Conservation (phyloP, 2,329 filamentous ascomycete species). For the Sporothrix humicola region DNA sequence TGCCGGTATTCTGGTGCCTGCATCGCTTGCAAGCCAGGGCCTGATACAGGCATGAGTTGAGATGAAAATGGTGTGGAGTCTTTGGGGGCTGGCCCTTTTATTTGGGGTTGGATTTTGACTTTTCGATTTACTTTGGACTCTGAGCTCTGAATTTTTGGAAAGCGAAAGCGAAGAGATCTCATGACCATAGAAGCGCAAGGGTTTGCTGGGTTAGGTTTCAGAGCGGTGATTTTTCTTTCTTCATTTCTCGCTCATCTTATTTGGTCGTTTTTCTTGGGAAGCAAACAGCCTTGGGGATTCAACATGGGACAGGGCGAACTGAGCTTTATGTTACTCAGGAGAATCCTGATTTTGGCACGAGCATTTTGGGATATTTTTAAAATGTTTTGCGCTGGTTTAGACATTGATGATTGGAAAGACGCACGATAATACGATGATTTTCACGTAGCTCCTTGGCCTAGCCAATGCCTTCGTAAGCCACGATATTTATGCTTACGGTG, state of each 20-base stretch:
- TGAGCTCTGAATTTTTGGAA: background rate
- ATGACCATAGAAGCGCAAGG: background rate
- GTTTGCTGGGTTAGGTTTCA: background rate
- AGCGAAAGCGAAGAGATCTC: background rate
- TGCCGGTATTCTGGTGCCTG: slow-evolving; percentile 64
- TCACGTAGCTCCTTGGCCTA: background rate
- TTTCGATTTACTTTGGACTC: background rate
- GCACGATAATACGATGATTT: background rate
- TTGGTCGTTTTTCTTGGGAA: background rate
- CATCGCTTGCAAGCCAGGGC: slow-evolving; percentile 40
- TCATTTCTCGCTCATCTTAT: too few species aligned
- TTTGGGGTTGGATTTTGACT: background rate
- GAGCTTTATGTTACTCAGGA: background rate
- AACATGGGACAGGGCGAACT: slow-evolving; percentile 3
- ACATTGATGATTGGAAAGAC: background rate
- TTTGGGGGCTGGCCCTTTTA: background rate
- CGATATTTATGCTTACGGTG: background rate
- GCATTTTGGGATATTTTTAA: background rate
- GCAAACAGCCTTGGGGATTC: background rate
- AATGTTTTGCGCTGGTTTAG: background rate
- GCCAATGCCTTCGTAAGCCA: too few species aligned
- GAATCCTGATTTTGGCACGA: background rate
- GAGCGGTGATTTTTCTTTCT: background rate
- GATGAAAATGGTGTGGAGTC: slow-evolving; percentile 12
- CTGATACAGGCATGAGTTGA: slow-evolving; percentile 10